These are phyloP conservation scores for Limtongia smithiae DNA, from an alignment of 805 yeast genomes.

Conservation along the genomic window DNA sequence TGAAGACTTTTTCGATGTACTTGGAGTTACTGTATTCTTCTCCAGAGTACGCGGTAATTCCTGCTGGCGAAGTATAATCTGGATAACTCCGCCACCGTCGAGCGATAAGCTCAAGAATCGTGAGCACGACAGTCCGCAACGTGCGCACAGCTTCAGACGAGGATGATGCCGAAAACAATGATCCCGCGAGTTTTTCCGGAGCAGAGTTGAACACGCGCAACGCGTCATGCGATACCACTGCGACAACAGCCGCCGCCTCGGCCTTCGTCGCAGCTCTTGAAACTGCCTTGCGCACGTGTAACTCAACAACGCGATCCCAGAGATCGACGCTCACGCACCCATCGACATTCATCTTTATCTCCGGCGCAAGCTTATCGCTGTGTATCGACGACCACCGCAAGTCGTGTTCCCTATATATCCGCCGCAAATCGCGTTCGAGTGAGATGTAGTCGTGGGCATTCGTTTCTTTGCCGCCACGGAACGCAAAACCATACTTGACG, in stretches of 20 bases:
- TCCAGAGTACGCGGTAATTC: too few relatives aligned
- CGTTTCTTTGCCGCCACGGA: conserved; percentile 35
- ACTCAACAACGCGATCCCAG: background rate
- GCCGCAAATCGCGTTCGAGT: conserved; percentile 16
- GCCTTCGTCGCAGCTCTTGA: background rate
- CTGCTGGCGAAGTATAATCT: conserved; percentile 5
- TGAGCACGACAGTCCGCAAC: background rate
- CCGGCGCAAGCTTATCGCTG: background rate
- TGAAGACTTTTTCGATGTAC: too few relatives aligned
- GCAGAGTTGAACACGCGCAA: conserved; percentile 8
- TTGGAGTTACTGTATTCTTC: too few relatives aligned
- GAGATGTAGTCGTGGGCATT: conserved; percentile 44
- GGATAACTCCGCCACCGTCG: conserved; percentile 9
- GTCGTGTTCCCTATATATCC: conserved; percentile 4
- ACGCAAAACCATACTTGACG: conserved; percentile 75
- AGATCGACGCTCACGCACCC: background rate
- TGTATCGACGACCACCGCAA: conserved; percentile 11
- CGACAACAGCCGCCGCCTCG: background rate
- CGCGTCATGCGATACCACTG: background rate
- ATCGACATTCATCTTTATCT: background rate
- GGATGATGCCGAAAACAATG: background rate
- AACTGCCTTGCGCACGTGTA: too few relatives aligned
- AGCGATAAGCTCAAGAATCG: background rate
- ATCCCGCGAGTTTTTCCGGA: background rate
- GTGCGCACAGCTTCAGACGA: background rate